A percentile compares a stretch with the other conserved stretches of the same genome.
phyloP scores from a whole-genome alignment of 139 green algal species.

The Chlamydomonas eustigma region DNA sequence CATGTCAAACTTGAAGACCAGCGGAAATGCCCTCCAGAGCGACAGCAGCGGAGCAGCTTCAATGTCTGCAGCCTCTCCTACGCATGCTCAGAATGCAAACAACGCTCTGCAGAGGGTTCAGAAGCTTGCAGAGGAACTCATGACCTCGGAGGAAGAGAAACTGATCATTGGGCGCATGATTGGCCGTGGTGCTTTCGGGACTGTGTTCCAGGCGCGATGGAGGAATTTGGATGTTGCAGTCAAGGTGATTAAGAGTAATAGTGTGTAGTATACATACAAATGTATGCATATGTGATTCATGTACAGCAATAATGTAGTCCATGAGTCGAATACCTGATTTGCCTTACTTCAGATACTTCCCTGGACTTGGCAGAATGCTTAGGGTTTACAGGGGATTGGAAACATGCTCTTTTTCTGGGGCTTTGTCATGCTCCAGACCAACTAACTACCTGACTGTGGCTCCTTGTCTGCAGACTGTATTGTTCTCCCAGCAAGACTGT shows the following conservation, averaged over 20 bases:
- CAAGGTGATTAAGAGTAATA: not conserved
- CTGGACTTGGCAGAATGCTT: too few relatives aligned
- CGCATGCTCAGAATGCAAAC: not conserved
- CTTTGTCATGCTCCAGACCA: too few relatives aligned
- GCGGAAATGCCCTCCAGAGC: too few relatives aligned
- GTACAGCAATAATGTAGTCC: not conserved
- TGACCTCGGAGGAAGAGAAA: constrained; percentile 8
- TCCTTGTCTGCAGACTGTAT: not conserved
- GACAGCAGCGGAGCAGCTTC: not conserved
- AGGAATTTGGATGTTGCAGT: constrained; percentile 14
- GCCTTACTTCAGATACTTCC: too few relatives aligned
- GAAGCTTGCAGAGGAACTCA: constrained; percentile 4
- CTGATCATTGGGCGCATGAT: not conserved
- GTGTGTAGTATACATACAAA: not conserved
- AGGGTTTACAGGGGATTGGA: too few relatives aligned
- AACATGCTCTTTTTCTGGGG: not conserved
- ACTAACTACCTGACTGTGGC: not conserved
- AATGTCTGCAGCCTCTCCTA: not conserved
- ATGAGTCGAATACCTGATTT: not conserved
- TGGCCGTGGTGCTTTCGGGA: constrained; percentile 5
- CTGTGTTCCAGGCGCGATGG: constrained; percentile 4
- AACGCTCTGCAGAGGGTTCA: not conserved
- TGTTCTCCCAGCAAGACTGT: not conserved
- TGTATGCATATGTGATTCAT: too few relatives aligned
- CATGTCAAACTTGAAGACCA: not conserved